Evolutionary conservation across 1,284 basidiomycete species (phyloP).

Genomic region (Papiliotrema nemorosa): DNA sequence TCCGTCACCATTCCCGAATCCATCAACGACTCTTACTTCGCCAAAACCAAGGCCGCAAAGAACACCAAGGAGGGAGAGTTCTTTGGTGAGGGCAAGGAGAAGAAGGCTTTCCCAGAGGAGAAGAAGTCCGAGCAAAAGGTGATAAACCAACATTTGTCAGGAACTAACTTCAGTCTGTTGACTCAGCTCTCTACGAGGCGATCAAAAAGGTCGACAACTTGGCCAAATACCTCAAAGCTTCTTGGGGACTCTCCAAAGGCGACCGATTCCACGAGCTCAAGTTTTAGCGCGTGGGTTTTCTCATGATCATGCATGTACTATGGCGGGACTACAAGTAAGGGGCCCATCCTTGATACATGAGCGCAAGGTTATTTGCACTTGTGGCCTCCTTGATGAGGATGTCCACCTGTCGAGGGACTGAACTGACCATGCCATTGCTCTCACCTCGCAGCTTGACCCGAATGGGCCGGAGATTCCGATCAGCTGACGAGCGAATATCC

Average conservation of each 20-base stretch:
- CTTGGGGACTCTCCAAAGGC: conserved; percentile 93
- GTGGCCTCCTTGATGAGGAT: conserved; percentile 83
- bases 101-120: conserved; percentile 83
- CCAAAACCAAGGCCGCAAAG: conserved; percentile 71
- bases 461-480: conserved; percentile 72
- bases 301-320: conserved; percentile 39
- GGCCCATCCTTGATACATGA: conserved; percentile 69
- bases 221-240: conserved; percentile 88
- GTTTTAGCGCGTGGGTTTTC: conserved; percentile 37
- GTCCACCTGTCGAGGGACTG: conserved; percentile 83
- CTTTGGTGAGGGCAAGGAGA: conserved; percentile 94
- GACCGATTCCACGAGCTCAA: conserved; percentile 53
- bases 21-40: conserved; percentile 93
- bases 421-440: conserved; percentile 55
- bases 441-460: conserved; percentile 73
- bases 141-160: conserved; percentile 3
- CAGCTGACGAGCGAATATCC: conserved; percentile 61
- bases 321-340: conserved; percentile 60
- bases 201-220: conserved; percentile 92
- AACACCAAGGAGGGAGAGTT: conserved; percentile 89
- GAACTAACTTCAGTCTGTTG: conserved; percentile 54
- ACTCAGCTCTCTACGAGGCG: conserved; percentile 76
- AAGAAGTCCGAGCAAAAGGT: conserved; percentile 92
- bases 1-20: conserved; percentile 72
- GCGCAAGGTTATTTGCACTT: conserved; percentile 62